Evolutionary conservation across 176 grass and related monocot species (phyloP).

Genomic region (Eragrostis curvula): DNA sequence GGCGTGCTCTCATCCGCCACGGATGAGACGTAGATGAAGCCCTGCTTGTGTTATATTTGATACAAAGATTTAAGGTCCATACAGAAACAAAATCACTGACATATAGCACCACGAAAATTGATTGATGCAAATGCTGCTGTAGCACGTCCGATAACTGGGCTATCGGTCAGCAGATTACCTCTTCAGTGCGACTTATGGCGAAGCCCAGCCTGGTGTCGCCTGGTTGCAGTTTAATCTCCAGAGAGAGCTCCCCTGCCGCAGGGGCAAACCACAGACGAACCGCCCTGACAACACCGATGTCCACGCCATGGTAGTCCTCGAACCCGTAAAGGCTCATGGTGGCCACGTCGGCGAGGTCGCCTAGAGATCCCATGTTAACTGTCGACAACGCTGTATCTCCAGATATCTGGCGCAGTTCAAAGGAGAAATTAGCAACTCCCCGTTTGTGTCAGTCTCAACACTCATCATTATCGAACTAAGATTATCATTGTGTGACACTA

Average conservation of each 20-base stretch:
- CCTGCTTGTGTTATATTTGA: background rate
- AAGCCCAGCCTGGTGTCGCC: constrained; percentile 76
- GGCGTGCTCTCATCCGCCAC: constrained; percentile 67
- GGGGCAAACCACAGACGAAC: constrained; percentile 69
- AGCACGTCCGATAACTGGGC: background rate
- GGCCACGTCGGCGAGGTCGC: constrained; percentile 66
- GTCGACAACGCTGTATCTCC: constrained; percentile 71
- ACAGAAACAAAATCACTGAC: too few species aligned
- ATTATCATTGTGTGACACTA: too few species aligned
- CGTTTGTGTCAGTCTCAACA: background rate
- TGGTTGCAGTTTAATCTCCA: constrained; percentile 68
- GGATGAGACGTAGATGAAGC: constrained; percentile 48
- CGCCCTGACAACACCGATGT: constrained; percentile 66
- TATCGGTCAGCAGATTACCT: background rate
- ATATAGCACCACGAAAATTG: too few species aligned
- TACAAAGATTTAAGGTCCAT: too few species aligned
- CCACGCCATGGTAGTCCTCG: constrained; percentile 77
- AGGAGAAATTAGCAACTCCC: background rate
- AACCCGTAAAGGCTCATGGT: constrained; percentile 78
- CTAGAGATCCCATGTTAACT: constrained; percentile 64
- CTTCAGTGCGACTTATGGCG: constrained; percentile 75
- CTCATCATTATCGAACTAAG: background rate
- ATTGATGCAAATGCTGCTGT: background rate
- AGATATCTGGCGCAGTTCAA: constrained; percentile 47
- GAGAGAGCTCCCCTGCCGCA: constrained; percentile 46